A percentile compares a stretch with the other conserved stretches of the same genome.
These are phyloP conservation scores for Cymodocea nodosa DNA, from an alignment of 116 monocot species.

Conservation along the genomic window DNA sequence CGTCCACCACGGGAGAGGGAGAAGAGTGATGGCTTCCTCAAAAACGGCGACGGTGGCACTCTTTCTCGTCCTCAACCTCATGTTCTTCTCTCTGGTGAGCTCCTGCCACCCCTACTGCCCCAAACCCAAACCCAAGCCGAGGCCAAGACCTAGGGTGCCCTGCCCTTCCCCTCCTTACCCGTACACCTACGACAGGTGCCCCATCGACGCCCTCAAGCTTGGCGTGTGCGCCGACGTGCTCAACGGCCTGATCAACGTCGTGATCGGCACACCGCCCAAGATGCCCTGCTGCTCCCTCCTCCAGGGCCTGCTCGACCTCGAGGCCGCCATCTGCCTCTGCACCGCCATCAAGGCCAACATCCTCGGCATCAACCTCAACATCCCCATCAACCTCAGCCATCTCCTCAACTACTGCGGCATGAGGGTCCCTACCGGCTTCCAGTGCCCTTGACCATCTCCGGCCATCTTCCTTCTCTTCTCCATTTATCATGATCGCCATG, in stretches of 20 bases:
- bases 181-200: conserved; percentile 15
- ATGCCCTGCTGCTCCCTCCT: conserved; percentile 12
- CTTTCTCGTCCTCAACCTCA: conserved; percentile 33
- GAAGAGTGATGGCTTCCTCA: conserved; percentile 13
- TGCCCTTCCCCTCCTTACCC: conserved; percentile 1
- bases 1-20: too few species aligned
- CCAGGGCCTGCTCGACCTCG: conserved; percentile 7
- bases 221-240: conserved; percentile 47
- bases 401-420: conserved; percentile 24
- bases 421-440: conserved; percentile 30
- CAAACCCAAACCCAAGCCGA: conserved; percentile 7
- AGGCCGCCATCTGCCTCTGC: conserved; percentile 27
- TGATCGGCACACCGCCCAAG: conserved; percentile 39
- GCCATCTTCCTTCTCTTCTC: too few species aligned
- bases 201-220: conserved; percentile 37
- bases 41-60: conserved; percentile 12
- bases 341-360: conserved; percentile 22
- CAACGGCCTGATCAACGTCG: conserved; percentile 28
- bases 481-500: too few species aligned
- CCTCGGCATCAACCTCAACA: conserved; percentile 23
- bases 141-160: too few species aligned
- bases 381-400: conserved; percentile 14
- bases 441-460: conserved; percentile 22
- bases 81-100: conserved; percentile 27
- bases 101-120: conserved; percentile 9